These are phyloP conservation scores for Penicillium cosmopolitanum DNA, from an alignment of 495 filamentous ascomycete genomes.

Conservation along the genomic window DNA sequence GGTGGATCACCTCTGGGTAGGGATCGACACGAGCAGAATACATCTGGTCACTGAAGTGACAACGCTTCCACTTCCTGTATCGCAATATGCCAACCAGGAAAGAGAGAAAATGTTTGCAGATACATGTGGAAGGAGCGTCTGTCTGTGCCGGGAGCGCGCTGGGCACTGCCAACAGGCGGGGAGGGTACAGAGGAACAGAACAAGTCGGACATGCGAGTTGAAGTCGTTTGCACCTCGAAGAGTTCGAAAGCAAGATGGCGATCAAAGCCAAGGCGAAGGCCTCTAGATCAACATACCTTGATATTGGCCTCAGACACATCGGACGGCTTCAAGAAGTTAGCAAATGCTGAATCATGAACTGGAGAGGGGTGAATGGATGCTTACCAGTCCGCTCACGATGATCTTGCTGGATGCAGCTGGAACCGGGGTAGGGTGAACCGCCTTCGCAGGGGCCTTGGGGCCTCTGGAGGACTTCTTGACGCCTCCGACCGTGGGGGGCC, in stretches of 20 bases:
- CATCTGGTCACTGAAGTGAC: slow-evolving; percentile 42
- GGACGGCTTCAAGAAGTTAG: slow-evolving; percentile 73
- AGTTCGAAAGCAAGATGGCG: slow-evolving; percentile 54
- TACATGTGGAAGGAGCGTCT: slow-evolving; percentile 45
- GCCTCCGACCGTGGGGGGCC: slow-evolving; percentile 69
- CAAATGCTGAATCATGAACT: neutral
- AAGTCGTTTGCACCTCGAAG: slow-evolving; percentile 45
- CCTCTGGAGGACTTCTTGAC: slow-evolving; percentile 77
- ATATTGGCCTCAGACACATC: slow-evolving; percentile 95
- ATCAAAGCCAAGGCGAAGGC: slow-evolving; percentile 58
- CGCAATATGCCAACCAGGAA: slow-evolving; percentile 37
- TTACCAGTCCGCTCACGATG: slow-evolving; percentile 95
- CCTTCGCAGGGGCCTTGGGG: slow-evolving; percentile 64
- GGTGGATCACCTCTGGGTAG: slow-evolving; percentile 21
- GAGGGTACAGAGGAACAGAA: slow-evolving; percentile 32
- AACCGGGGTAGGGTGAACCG: slow-evolving; percentile 63
- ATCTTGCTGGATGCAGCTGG: slow-evolving; percentile 81
- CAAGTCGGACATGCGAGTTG: slow-evolving; percentile 38
- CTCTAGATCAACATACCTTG: slow-evolving; percentile 96
- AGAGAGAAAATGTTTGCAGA: slow-evolving; percentile 27
- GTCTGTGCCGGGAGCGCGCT: slow-evolving; percentile 34
- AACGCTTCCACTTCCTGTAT: slow-evolving; percentile 52
- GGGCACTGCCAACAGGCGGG: slow-evolving; percentile 19
- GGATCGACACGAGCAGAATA: slow-evolving; percentile 23
- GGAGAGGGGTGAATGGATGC: slow-evolving; percentile 32